phyloP scores from a whole-genome alignment of 768 basidiomycete species.

The Sarcomyxa edulis region DNA sequence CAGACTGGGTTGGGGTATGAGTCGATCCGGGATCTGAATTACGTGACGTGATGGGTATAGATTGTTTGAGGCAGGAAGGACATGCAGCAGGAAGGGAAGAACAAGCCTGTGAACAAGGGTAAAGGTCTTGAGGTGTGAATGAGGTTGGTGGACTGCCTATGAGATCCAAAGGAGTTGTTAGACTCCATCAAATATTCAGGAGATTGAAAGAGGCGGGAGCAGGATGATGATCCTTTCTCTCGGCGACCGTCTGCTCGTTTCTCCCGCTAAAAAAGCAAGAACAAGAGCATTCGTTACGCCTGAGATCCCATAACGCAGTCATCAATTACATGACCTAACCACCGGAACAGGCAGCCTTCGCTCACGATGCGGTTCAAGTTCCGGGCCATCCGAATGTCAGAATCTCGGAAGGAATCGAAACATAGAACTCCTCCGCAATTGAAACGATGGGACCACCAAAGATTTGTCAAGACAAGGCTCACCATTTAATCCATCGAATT shows the following conservation, averaged over 20 bases:
- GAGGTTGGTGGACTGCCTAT: constrained; percentile 30
- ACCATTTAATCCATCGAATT: constrained; percentile 50
- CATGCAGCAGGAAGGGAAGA: constrained; percentile 34
- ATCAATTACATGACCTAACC: too few species aligned
- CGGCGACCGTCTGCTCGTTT: too few species aligned
- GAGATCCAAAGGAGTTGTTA: constrained; percentile 14
- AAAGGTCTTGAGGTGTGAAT: constrained; percentile 45
- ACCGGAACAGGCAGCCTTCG: not conserved
- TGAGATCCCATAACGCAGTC: too few species aligned
- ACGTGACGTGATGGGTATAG: constrained; percentile 10
- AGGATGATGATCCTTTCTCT: too few species aligned
- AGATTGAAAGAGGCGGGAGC: not conserved
- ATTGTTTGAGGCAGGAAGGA: constrained; percentile 24
- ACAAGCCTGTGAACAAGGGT: constrained; percentile 49
- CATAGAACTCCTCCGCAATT: too few species aligned
- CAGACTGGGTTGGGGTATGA: constrained; percentile 5
- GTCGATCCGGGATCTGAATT: constrained; percentile 1
- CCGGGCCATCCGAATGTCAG: not conserved
- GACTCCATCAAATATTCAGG: constrained; percentile 1
- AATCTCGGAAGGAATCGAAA: not conserved
- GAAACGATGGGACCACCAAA: constrained; percentile 9
- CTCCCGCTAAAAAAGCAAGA: too few species aligned
- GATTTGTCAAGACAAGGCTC: constrained; percentile 26
- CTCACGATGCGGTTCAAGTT: not conserved
- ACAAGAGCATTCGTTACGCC: too few species aligned